These are phyloP conservation scores for Myxozyma neotropica DNA, from an alignment of 805 yeast species.

Conservation along the genomic window DNA sequence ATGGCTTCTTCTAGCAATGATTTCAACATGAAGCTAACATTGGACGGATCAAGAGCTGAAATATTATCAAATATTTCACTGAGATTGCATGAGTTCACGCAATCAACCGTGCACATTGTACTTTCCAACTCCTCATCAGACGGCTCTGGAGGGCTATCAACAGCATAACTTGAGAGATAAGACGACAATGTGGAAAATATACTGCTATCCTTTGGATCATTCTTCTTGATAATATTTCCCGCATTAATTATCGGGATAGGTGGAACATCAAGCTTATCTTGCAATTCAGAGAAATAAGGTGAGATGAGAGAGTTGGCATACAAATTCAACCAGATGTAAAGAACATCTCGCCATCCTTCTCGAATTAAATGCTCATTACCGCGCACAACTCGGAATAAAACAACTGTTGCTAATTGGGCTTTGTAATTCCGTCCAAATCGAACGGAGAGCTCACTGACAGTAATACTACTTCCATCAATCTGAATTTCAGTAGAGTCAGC, in stretches of 20 bases:
- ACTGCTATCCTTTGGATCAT: constrained; percentile 71
- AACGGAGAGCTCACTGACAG: constrained; percentile 79
- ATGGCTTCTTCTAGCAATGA: constrained; percentile 26
- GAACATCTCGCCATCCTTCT: constrained; percentile 61
- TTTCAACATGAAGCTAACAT: constrained; percentile 18
- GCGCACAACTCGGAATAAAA: constrained; percentile 74
- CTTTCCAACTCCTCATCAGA: constrained; percentile 89
- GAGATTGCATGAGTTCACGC: constrained; percentile 71
- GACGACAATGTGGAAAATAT: constrained; percentile 90
- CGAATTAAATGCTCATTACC: constrained; percentile 55
- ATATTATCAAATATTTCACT: constrained; percentile 57
- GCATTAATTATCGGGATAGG: constrained; percentile 66
- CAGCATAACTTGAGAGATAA: constrained; percentile 76
- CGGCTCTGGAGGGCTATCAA: constrained; percentile 87
- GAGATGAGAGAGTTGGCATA: constrained; percentile 73
- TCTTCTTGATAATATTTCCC: constrained; percentile 59
- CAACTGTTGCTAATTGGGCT: constrained; percentile 86
- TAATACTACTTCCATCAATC: constrained; percentile 56
- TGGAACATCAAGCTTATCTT: constrained; percentile 55
- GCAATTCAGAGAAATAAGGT: constrained; percentile 52
- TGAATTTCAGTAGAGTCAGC: constrained; percentile 46
- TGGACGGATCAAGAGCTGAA: constrained; percentile 41
- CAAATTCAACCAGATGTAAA: constrained; percentile 62
- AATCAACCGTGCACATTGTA: constrained; percentile 79
- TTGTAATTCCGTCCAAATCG: constrained; percentile 87